phyloP scores from a whole-genome alignment of 768 basidiomycete genomes.

The Tephrocybe sp. region DNA sequence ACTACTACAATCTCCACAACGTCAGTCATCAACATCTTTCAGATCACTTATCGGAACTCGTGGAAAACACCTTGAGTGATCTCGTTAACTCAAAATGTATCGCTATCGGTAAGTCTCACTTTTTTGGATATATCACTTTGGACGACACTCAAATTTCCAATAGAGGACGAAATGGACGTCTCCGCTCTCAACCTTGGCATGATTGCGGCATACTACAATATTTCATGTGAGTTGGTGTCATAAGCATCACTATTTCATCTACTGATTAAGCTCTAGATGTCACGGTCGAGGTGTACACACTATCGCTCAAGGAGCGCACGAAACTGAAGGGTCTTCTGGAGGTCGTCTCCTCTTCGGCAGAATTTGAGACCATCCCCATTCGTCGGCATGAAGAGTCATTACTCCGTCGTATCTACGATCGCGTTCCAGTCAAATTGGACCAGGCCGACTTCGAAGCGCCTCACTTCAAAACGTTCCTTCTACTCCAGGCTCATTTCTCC shows the following conservation, averaged over 20 bases:
- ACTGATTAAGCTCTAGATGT: constrained; percentile 56
- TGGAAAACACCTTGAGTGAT: constrained; percentile 90
- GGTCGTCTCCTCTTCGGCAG: constrained; percentile 95
- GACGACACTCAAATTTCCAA: neutral
- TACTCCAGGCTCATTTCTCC: constrained; percentile 96
- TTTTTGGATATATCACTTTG: neutral
- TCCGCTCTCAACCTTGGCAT: constrained; percentile 93
- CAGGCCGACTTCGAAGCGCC: constrained; percentile 85
- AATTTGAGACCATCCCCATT: constrained; percentile 94
- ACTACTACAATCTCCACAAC: constrained; percentile 92
- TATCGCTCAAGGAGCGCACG: constrained; percentile 93
- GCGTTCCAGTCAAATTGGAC: constrained; percentile 94
- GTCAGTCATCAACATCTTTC: constrained; percentile 95
- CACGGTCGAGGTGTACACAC: constrained; percentile 94
- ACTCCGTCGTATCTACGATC: constrained; percentile 90
- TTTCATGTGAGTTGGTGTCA: constrained; percentile 62
- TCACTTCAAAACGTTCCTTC: constrained; percentile 97
- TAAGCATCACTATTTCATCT: neutral
- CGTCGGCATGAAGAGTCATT: constrained; percentile 89
- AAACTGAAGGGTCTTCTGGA: constrained; percentile 97
- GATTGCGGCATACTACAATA: constrained; percentile 97
- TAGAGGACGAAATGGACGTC: constrained; percentile 93
- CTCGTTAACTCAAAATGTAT: constrained; percentile 96
- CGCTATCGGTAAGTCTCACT: constrained; percentile 61
- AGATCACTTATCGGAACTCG: constrained; percentile 93